Base-by-base conservation (phyloP, 31 red algal species). In the Odonthalia washingtoniensis region DNA sequence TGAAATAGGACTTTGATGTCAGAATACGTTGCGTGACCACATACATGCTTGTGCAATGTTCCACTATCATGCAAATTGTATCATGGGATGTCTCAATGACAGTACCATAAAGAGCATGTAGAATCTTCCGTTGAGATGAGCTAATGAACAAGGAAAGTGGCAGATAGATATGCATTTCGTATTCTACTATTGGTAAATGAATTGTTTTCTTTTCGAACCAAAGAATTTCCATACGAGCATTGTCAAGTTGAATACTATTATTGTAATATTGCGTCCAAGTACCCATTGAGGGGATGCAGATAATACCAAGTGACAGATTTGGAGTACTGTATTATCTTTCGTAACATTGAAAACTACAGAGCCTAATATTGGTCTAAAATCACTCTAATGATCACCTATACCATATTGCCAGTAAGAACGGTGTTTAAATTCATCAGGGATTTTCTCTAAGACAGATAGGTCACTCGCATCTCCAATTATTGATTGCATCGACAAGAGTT, bases 251-350 rank as follows among this genome's bases (percentile, higher is more conserved):
- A n/a, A n/a, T n/a, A n/a, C n/a, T n/a, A n/a, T 78, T 67, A 61
- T 74, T 72, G 62, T 77, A 3, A 87, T 6, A 45, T 78, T 78
- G 35, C 84, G 73, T 27, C 44, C 84, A 69, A 87, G 60, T 28
- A 87, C 44, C 72, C 72, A 87, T 46, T 87, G 84, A 21, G 72
- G 66, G 5, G 72, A 68, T 5, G 5, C 72, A 40, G 77, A 45
- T 66, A 78, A 72, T 21, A 87, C 5, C 1, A n/a, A n/a, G n/a
- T n/a, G n/a, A n/a, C n/a, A n/a, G n/a, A n/a, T n/a, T n/a, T n/a
- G n/a, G n/a, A n/a, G 24, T 14, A 18, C 5, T 14, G 39, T 31
- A 3, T 87, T 21, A 41, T 68, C 4, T 24, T 42, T 78, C 72
- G 3, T 4, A 5, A 37, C 74, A 67, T 38, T 27, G 4, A 87